Conservation (phyloP, 768 basidiomycete genomes). For the Hypholoma sublateritium region DNA sequence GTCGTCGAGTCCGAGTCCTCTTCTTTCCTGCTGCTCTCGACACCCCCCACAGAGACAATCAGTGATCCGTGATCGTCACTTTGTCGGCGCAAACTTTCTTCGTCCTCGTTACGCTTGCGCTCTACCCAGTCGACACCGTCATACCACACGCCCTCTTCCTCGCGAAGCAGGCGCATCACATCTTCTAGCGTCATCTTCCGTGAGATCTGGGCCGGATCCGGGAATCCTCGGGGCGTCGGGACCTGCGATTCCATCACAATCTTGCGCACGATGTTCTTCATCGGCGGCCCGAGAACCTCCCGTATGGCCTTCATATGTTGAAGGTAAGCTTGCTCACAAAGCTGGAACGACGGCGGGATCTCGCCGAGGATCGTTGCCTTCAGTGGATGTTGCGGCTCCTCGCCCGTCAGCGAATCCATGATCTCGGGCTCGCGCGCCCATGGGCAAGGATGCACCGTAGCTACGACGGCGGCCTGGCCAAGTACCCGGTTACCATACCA, state of each 20-base stretch:
- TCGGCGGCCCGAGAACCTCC: conserved; percentile 58
- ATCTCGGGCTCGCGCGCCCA: conserved; percentile 47
- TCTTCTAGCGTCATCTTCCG: conserved; percentile 61
- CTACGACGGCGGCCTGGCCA: conserved; percentile 37
- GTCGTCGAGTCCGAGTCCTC: conserved; percentile 42
- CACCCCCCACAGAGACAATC: conserved; percentile 16
- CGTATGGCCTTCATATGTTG: conserved; percentile 61
- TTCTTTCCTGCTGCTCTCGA: conserved; percentile 36
- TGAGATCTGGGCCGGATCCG: conserved; percentile 59
- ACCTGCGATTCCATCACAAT: conserved; percentile 62
- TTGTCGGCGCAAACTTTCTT: conserved; percentile 23
- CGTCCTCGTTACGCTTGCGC: conserved; percentile 40
- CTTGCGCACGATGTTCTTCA: conserved; percentile 68
- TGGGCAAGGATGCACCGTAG: conserved; percentile 57
- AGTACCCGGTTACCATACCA: conserved; percentile 49
- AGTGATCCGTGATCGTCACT: conserved; percentile 3
- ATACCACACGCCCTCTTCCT: conserved; percentile 68
- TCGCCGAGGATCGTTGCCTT: conserved; percentile 46
- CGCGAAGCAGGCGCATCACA: conserved; percentile 53
- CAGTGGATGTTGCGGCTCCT: conserved; percentile 41
- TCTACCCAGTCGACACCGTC: conserved; percentile 73
- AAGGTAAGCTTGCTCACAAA: conserved; percentile 65
- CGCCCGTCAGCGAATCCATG: conserved; percentile 22
- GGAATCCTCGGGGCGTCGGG: conserved; percentile 26
- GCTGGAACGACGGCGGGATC: conserved; percentile 56